Evolutionary conservation across 1,139 yeast species (phyloP), one percentile per base, ranked within the genome.

Genomic region (Kodamaea derodonti): DNA sequence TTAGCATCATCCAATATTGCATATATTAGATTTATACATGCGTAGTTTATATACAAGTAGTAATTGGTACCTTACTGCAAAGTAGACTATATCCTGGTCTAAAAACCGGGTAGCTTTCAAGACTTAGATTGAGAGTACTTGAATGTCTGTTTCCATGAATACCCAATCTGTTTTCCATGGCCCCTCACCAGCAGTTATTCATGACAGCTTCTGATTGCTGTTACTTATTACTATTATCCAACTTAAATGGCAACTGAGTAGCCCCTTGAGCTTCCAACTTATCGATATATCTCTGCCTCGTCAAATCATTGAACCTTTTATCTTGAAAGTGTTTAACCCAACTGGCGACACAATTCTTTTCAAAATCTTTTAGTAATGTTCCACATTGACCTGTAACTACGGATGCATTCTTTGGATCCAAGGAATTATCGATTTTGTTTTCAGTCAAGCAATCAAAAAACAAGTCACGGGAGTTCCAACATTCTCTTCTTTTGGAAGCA

Each of bases 311-410:
- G 42, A 54, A 68, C 39, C 75, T 56, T 51, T 69, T 69, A 37
- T 69, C 73, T 43, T 69, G 75, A 48, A 69, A 69, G 41, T 69
- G 69, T 41, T 68, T 62, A 41, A 46, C 49, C 75, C 75, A 69
- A 31, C 69, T 63, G 10, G 67, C 67, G 9, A 67, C 74, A 46
- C 75, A 69, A 37, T 60, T 62, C 27, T 52, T 49, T 43, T 69
- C 62, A 39, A 69, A 69, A 20, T 59, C 60, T 24, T 47, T 49
- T 41, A 67, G 59, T 30, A 54, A 45, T 7, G 34, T 37, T 2
- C 73, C 74, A 50, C 75, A 69, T 30, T 60, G 50, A 12, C 44
- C 31, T 31, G 59, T 54, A 14, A 69, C 75, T 11, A 52, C 54
- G 26, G 45, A 43, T 36, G 57, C 50, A 38, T 56, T 55, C 39